Percentiles rank a stretch among this genome's conserved stretches.
phyloP scores from a whole-genome alignment of 1,139 yeast species.

The Magnusiomyces sp. region DNA sequence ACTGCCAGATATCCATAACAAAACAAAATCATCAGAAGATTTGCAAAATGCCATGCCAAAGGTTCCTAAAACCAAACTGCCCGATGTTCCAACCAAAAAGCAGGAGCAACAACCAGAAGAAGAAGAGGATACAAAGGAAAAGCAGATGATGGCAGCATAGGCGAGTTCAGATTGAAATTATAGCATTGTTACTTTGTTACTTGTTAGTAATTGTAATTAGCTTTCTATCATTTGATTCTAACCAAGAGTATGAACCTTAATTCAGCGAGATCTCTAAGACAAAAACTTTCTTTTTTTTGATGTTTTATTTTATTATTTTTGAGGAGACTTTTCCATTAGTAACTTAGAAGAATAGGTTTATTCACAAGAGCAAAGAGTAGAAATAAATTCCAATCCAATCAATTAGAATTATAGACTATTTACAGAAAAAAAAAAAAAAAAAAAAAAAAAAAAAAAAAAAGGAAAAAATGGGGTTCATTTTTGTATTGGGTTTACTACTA shows the following conservation, averaged over 20 bases:
- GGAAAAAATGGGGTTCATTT: background rate
- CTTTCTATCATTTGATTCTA: too few relatives aligned
- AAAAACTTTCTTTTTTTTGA: too few relatives aligned
- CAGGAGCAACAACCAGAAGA: background rate
- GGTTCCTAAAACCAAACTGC: background rate
- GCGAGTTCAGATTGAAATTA: background rate
- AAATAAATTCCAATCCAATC: too few relatives aligned
- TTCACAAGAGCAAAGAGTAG: too few relatives aligned
- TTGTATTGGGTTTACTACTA: background rate
- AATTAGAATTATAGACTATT: background rate
- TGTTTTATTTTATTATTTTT: too few relatives aligned
- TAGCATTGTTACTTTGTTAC: background rate
- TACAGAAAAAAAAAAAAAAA: background rate
- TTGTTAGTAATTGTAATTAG: too few relatives aligned
- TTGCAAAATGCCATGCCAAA: background rate
- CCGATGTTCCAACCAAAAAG: background rate
- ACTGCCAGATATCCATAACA: constrained; percentile 16
- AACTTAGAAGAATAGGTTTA: too few relatives aligned
- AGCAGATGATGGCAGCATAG: constrained; percentile 1
- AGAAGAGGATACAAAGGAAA: background rate
- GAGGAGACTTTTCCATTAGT: too few relatives aligned
- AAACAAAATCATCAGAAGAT: constrained; percentile 1
- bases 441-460: background rate
- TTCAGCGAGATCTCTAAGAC: too few relatives aligned
- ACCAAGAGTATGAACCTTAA: too few relatives aligned